Evolutionary conservation across 129 eudicot species (phyloP), one percentile per base, ranked within the genome.

Genomic region (Helianthus tuberosus): DNA sequence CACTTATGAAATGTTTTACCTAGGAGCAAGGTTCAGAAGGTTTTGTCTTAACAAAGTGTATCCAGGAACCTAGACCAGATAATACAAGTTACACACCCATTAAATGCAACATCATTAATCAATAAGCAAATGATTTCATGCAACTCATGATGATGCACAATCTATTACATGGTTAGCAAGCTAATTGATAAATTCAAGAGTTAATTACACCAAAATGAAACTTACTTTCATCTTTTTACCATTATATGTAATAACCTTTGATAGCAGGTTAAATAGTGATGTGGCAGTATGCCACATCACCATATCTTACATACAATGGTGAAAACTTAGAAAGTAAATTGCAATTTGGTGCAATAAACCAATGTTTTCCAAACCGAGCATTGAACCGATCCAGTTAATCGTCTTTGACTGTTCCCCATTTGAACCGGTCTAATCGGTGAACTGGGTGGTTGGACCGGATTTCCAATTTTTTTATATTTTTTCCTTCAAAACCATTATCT

Each of bases 21-120:
- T 86, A 12, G 98, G 97, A 81, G 97, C 86, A 79, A 93, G 96
- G 75, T 53, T 81, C 15, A 93, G 88, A 63, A 93, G 96, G 70
- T 78, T 86, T 50, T 86, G 85, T 64, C 98, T 91, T 76, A 88
- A 81, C 53, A 64, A 58, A 17, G 88, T 27, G 57, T 86, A 93
- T 6, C 96, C 97, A 29, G 98, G 98, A 72, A 93, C 98, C 98
- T 93, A 73, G 12, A 72, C 50, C 16, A 39, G 39, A 48, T 49
- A 4, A 64, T 14, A 57, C 57, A 51, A 53, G 66, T 47, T 15
- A 38, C 32, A 79, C 16, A 71, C 17, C 41, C 16, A 50, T 17
- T 8, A 51, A 23, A 38, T 53, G 72, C 47, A 38, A 75, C 39
- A 65, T 23, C 20, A 10, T 52, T 64, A 65, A 75, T 39, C 17